Evolutionary conservation across 192 early-diverging fungal genomes (phyloP).

Genomic region (Rhizophagus sp.): DNA sequence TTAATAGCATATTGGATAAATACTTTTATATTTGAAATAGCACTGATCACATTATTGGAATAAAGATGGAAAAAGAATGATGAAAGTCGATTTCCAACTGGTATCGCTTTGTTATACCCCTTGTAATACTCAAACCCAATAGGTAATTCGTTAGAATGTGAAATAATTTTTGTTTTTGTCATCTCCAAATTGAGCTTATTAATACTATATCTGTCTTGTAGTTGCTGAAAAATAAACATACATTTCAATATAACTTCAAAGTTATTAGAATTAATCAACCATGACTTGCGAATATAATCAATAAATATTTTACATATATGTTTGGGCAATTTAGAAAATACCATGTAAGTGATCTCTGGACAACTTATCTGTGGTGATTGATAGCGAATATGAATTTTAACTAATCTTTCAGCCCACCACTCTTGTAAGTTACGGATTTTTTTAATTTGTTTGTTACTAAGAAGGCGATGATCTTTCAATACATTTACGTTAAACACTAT

Average conservation of each 20-base stretch:
- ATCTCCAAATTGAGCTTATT: constrained; percentile 1
- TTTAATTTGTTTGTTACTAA: neutral
- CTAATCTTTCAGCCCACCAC: constrained; percentile 10
- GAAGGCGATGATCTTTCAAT: neutral
- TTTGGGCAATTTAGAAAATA: neutral
- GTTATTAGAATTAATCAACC: constrained; percentile 4
- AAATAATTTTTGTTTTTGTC: neutral
- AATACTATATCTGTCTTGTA: neutral
- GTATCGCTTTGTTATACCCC: neutral
- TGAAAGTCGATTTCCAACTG: constrained; percentile 15
- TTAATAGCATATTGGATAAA: constrained; percentile 6
- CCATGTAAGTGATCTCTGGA: neutral
- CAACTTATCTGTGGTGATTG: constrained; percentile 10
- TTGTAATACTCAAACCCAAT: constrained; percentile 9
- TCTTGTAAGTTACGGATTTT: neutral
- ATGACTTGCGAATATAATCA: neutral
- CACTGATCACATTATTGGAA: neutral
- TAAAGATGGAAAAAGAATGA: neutral
- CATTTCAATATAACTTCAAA: constrained; percentile 37
- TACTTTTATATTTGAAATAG: neutral
- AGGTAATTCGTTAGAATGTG: neutral
- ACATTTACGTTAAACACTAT: neutral
- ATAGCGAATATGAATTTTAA: constrained; percentile 22
- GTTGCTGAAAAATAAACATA: constrained; percentile 9
- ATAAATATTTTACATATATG: neutral